These are phyloP conservation scores for Butyriboletus loyo DNA, from an alignment of 768 basidiomycete genomes.

Conservation along the genomic window DNA sequence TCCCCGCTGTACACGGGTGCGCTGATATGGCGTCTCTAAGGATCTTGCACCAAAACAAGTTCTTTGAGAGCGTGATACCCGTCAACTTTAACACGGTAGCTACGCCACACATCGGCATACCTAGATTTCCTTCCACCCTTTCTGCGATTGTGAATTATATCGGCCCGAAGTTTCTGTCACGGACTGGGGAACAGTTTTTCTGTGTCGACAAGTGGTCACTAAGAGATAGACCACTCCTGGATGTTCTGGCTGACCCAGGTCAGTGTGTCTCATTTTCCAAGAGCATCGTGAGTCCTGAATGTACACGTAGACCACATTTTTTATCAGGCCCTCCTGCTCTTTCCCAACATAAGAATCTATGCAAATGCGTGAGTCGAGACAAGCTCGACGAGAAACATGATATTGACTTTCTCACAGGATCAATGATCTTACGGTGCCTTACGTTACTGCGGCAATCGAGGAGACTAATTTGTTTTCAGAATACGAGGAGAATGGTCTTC, in stretches of 20 bases:
- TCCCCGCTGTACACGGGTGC: background rate
- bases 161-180: conserved; percentile 67
- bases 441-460: conserved; percentile 74
- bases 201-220: conserved; percentile 70
- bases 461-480: conserved; percentile 62
- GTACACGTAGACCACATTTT: conserved; percentile 62
- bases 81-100: conserved; percentile 83
- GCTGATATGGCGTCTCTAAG: conserved; percentile 31
- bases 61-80: conserved; percentile 69
- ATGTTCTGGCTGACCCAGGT: conserved; percentile 82
- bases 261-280: conserved; percentile 10
- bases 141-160: conserved; percentile 52
- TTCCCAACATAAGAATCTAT: conserved; percentile 70
- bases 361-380: conserved; percentile 63
- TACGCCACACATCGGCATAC: conserved; percentile 80
- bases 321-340: conserved; percentile 64
- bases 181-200: conserved; percentile 81
- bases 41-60: conserved; percentile 60
- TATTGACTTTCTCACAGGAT: conserved; percentile 39
- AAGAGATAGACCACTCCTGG: conserved; percentile 62
- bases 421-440: conserved; percentile 80
- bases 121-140: conserved; percentile 56
- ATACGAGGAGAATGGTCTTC: conserved; percentile 52
- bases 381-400: background rate
- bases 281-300: background rate